phyloP scores from a whole-genome alignment of 179 eudicot genomes.

The Corrigiola litoralis region DNA sequence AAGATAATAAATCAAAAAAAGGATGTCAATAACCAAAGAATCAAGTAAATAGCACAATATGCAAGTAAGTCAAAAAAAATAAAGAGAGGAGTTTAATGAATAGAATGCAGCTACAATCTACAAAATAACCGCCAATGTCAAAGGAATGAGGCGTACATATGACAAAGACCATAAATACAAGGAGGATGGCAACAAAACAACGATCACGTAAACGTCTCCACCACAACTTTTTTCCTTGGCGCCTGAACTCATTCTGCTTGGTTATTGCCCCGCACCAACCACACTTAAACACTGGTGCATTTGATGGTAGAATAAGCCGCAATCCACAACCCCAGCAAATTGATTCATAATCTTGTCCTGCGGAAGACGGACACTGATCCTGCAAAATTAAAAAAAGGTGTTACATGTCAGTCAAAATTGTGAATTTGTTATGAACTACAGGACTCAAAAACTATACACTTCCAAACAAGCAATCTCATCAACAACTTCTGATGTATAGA shows the following conservation, averaged over 20 bases:
- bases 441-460: neutral
- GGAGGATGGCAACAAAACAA: constrained; percentile 60
- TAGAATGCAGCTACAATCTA: neutral
- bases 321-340: constrained; percentile 99
- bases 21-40: neutral
- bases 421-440: neutral
- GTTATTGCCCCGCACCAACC: constrained; percentile 99
- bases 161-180: constrained; percentile 65
- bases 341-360: constrained; percentile 53
- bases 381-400: constrained; percentile 23
- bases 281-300: constrained; percentile 80
- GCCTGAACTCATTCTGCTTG: constrained; percentile 46
- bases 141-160: constrained; percentile 53
- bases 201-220: constrained; percentile 81
- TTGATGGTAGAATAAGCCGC: constrained; percentile 72
- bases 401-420: neutral
- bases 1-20: constrained; percentile 8
- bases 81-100: neutral
- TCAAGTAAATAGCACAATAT: neutral
- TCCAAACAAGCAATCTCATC: neutral
- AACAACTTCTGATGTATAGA: neutral
- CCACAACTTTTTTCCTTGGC: constrained; percentile 39
- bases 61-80: too few relatives aligned
- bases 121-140: too few relatives aligned
- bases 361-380: constrained; percentile 31